Evolutionary conservation across 345 rosid genomes (phyloP).

Genomic region (Eucalyptus caleyi): DNA sequence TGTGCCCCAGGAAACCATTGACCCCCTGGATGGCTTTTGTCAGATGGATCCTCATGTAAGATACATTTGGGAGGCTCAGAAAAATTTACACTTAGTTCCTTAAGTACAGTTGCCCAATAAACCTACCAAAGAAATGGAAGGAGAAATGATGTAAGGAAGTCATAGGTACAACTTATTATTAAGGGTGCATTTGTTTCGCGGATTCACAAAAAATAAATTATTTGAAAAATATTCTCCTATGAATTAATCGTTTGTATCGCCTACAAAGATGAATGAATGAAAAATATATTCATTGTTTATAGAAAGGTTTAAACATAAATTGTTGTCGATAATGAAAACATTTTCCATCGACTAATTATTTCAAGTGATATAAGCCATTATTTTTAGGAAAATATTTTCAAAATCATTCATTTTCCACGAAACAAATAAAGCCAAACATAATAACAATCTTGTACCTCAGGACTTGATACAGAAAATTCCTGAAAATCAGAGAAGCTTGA

Average conservation of each 20-base stretch:
- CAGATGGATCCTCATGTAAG: slow-evolving; percentile 20
- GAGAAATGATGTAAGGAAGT: not conserved
- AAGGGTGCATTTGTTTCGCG: not conserved
- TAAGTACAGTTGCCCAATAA: slow-evolving; percentile 73
- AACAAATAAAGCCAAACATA: not conserved
- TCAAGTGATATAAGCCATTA: not conserved
- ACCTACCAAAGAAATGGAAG: slow-evolving; percentile 24
- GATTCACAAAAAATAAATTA: no score
- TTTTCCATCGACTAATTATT: not conserved
- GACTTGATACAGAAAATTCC: slow-evolving; percentile 71
- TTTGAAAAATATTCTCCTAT: not conserved
- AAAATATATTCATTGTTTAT: not conserved
- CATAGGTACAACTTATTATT: not conserved
- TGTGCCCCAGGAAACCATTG: slow-evolving; percentile 90
- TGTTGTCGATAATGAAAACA: not conserved
- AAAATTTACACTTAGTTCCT: slow-evolving; percentile 48
- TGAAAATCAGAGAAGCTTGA: slow-evolving; percentile 80
- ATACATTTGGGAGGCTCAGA: slow-evolving; percentile 60
- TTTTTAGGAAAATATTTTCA: not conserved
- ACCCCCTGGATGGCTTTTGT: slow-evolving; percentile 53
- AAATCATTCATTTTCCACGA: no score
- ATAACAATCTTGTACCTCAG: slow-evolving; percentile 44
- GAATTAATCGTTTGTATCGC: no score
- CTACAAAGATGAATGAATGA: not conserved
- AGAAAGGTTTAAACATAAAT: not conserved